Percentiles rank a stretch among this genome's conserved stretches.
Conservation (phyloP, 2,329 filamentous ascomycete species). For the Emericellopsis atlantica region DNA sequence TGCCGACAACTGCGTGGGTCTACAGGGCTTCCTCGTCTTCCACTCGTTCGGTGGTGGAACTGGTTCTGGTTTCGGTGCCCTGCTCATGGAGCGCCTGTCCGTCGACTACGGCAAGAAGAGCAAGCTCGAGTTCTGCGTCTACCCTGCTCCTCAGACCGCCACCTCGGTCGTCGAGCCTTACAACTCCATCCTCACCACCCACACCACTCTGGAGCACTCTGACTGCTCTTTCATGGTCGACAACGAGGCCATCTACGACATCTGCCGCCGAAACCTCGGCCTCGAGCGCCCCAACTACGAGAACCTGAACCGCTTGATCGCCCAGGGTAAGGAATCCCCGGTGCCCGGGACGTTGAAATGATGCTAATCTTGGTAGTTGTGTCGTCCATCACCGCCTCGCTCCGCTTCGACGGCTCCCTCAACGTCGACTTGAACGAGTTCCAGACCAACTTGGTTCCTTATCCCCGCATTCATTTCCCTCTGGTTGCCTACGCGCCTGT, state of each 20-base stretch:
- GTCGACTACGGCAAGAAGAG: slow-evolving; percentile 99
- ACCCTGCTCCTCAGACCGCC: slow-evolving; percentile 92
- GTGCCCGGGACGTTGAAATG: neutral
- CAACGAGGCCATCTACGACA: slow-evolving; percentile 99
- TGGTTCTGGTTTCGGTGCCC: slow-evolving; percentile 94
- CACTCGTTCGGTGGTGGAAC: slow-evolving; percentile 99
- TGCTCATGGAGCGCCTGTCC: slow-evolving; percentile 97
- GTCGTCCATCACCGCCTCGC: slow-evolving; percentile 94
- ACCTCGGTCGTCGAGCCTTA: slow-evolving; percentile 98
- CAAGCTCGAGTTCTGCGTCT: slow-evolving; percentile 99
- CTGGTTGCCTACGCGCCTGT: slow-evolving; percentile 93
- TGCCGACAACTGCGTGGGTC: slow-evolving; percentile 93
- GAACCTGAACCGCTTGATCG: slow-evolving; percentile 97
- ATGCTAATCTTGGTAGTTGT: slow-evolving; percentile 51
- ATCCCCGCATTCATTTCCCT: slow-evolving; percentile 98
- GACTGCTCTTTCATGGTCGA: slow-evolving; percentile 99
- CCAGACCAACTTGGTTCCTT: slow-evolving; percentile 99
- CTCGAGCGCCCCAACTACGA: slow-evolving; percentile 97
- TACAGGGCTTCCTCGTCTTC: slow-evolving; percentile 99
- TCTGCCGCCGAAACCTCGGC: slow-evolving; percentile 93
- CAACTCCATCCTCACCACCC: slow-evolving; percentile 98
- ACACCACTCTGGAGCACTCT: slow-evolving; percentile 98
- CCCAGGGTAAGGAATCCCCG: slow-evolving; percentile 57
- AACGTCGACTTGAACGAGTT: slow-evolving; percentile 99
- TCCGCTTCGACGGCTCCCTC: slow-evolving; percentile 95